Conservation (phyloP, 1,284 basidiomycete species). For the Marasmius fiardii region DNA sequence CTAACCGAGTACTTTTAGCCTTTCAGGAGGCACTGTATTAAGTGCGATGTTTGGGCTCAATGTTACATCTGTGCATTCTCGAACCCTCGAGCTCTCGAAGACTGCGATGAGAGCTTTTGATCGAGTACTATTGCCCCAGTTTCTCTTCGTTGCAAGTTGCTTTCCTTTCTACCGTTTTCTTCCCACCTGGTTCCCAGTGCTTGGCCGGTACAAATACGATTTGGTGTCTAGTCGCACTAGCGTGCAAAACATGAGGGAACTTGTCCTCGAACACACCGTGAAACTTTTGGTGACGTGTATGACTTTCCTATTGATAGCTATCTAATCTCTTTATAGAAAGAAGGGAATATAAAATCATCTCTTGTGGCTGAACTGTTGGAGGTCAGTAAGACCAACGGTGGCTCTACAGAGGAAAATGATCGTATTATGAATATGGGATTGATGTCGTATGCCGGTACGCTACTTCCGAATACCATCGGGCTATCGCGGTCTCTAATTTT, state of each 20-base stretch:
- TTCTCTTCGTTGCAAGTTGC: background rate
- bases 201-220: background rate
- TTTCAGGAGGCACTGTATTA: background rate
- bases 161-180: background rate
- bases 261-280: background rate
- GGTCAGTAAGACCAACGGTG: too few relatives aligned
- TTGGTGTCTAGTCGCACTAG: background rate
- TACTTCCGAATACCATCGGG: too few relatives aligned
- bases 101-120: background rate
- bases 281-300: background rate
- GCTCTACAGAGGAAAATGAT: too few relatives aligned
- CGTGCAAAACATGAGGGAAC: background rate
- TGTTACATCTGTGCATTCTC: background rate
- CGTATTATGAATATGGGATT: background rate
- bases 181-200: background rate
- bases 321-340: too few relatives aligned
- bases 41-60: background rate
- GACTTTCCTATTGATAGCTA: too few relatives aligned
- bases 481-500: background rate
- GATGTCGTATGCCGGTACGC: background rate
- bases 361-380: too few relatives aligned
- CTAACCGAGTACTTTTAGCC: background rate
- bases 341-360: too few relatives aligned
- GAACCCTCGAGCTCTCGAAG: background rate
- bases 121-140: background rate